Conservation (phyloP, 768 basidiomycete genomes). For the Leccinum imitatum region DNA sequence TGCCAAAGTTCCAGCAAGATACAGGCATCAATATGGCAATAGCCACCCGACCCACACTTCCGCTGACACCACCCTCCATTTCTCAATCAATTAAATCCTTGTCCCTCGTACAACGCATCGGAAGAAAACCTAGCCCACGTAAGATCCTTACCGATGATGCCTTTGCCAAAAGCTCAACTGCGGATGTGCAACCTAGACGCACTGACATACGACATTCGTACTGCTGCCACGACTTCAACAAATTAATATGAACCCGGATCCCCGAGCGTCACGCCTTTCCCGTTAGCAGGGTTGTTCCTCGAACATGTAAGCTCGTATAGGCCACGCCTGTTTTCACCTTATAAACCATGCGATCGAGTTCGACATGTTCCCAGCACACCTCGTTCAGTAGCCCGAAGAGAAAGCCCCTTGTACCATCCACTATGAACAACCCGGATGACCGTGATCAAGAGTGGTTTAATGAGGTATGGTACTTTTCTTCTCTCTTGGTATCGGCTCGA, state of each 20-base stretch:
- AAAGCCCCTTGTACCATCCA: too few species aligned
- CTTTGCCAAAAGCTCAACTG: too few species aligned
- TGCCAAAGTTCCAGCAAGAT: too few species aligned
- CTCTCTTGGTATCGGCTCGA: neutral
- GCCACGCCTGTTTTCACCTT: neutral
- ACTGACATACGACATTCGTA: neutral
- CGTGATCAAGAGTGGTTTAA: neutral
- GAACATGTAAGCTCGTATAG: constrained; percentile 1
- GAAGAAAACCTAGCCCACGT: too few species aligned
- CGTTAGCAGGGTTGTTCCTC: neutral
- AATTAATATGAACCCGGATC: neutral
- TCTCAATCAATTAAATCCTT: too few species aligned
- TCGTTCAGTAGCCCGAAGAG: neutral
- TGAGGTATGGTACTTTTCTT: neutral
- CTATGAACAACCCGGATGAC: neutral
- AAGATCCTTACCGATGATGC: too few species aligned
- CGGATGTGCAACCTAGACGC: too few species aligned
- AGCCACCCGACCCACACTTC: too few species aligned
- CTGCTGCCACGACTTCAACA: neutral
- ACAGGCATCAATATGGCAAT: too few species aligned
- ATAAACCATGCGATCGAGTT: constrained; percentile 8
- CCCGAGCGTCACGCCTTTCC: neutral
- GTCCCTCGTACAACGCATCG: too few species aligned
- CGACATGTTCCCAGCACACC: neutral
- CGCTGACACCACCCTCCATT: too few species aligned